Conservation (phyloP, 306 rosid species). For the Astragalus glycyphyllos region DNA sequence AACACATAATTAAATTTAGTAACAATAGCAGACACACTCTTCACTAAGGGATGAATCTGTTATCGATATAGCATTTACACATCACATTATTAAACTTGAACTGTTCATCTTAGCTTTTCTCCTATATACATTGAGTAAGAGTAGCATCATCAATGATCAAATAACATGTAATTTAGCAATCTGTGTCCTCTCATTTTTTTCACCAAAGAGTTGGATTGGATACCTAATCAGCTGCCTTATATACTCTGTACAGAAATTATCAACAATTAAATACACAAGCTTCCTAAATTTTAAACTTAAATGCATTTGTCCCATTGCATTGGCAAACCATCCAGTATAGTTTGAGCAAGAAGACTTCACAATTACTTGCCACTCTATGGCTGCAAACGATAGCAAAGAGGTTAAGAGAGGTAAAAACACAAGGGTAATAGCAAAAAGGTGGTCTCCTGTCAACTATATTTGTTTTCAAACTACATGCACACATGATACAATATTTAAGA, state of each 20-base stretch:
- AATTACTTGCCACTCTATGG: conserved; percentile 27
- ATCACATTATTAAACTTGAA: conserved; percentile 12
- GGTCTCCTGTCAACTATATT: too few species aligned
- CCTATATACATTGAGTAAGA: conserved; percentile 27
- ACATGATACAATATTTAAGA: too few species aligned
- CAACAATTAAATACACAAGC: conserved; percentile 17
- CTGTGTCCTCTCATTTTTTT: conserved; percentile 24
- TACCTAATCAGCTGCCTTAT: conserved; percentile 22
- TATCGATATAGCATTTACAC: conserved; percentile 26
- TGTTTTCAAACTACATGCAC: too few species aligned
- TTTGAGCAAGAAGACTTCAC: conserved; percentile 32
- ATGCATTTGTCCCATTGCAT: conserved; percentile 22
- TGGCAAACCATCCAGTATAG: conserved; percentile 24
- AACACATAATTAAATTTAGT: conserved; percentile 7
- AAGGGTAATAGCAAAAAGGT: too few species aligned
- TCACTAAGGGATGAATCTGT: conserved; percentile 26
- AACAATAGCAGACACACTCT: conserved; percentile 31
- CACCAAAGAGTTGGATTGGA: conserved; percentile 27
- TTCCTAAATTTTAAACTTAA: conserved; percentile 21
- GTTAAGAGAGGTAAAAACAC: neutral
- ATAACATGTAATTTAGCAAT: conserved; percentile 21
- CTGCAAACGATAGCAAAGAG: conserved; percentile 48
- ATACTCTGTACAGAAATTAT: conserved; percentile 22
- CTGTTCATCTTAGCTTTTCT: conserved; percentile 26
- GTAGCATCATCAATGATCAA: conserved; percentile 1